phyloP scores from a whole-genome alignment of 345 rosid genomes.

The Linum trigynum region DNA sequence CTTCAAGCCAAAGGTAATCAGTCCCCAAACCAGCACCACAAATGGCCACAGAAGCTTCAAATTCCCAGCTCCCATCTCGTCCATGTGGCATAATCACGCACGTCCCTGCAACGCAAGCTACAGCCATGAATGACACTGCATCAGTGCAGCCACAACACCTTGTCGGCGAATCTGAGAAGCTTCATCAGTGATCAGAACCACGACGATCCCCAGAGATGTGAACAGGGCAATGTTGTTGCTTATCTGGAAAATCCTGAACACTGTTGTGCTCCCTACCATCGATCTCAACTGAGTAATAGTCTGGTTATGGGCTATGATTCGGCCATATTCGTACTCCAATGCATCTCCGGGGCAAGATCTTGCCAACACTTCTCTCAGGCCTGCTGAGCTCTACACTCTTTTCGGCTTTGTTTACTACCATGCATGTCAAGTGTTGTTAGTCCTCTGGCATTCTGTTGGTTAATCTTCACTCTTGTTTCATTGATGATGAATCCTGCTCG shows the following conservation, averaged over 20 bases:
- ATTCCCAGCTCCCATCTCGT: background rate
- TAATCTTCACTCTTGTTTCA: background rate
- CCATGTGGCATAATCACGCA: background rate
- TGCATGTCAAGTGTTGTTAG: conserved; percentile 10
- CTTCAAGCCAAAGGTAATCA: background rate
- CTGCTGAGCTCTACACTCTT: background rate
- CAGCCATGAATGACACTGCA: conserved; percentile 2
- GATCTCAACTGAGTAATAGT: conserved; percentile 4
- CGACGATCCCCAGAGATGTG: background rate
- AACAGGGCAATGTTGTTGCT: conserved; percentile 22
- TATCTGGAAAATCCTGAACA: conserved; percentile 24
- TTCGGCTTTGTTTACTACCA: background rate
- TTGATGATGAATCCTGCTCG: conserved; percentile 11
- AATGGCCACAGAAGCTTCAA: background rate
- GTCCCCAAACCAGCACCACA: background rate
- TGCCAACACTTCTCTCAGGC: background rate
- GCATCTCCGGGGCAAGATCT: background rate
- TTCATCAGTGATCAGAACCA: background rate
- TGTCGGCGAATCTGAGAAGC: background rate
- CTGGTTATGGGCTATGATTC: background rate
- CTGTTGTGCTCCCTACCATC: conserved; percentile 9
- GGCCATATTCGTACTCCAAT: background rate
- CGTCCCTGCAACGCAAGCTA: background rate
- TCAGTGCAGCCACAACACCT: background rate
- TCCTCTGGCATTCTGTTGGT: background rate